These are phyloP conservation scores for Pseudopyrenochaeta lycopersici DNA, from an alignment of 2,329 filamentous ascomycete genomes.

Conservation along the genomic window DNA sequence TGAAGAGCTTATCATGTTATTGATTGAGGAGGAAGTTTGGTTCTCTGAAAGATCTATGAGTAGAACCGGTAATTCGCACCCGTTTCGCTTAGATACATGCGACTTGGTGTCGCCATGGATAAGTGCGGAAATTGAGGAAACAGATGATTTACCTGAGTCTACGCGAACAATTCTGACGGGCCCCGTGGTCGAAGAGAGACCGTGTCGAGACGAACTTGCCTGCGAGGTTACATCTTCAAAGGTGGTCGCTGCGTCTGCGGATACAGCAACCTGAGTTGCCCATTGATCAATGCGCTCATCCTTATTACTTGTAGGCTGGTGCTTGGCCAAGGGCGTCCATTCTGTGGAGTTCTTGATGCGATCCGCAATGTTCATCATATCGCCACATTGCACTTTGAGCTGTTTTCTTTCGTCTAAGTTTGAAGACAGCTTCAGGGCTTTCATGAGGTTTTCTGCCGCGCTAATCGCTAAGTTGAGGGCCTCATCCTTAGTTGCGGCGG, in stretches of 20 bases:
- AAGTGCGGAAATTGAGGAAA: constrained; percentile 12
- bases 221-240: constrained; percentile 9
- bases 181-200: constrained; percentile 13
- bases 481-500: constrained; percentile 64
- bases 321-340: constrained; percentile 32
- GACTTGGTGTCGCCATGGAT: background rate
- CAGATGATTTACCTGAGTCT: constrained; percentile 26
- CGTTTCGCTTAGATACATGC: background rate
- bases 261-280: constrained; percentile 30
- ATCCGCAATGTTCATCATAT: constrained; percentile 77
- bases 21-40: background rate
- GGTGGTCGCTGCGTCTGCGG: constrained; percentile 1
- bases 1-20: constrained; percentile 4
- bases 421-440: constrained; percentile 71
- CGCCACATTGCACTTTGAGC: constrained; percentile 74
- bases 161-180: constrained; percentile 3
- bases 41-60: constrained; percentile 18
- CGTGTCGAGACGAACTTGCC: constrained; percentile 12
- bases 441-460: constrained; percentile 84
- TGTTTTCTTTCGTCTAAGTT: constrained; percentile 69
- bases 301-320: constrained; percentile 12
- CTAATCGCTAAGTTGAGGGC: constrained; percentile 79
- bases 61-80: background rate
- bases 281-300: constrained; percentile 29
- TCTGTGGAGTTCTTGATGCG: constrained; percentile 67